Conservation (phyloP, 768 basidiomycete species). For the Hypholoma sublateritium region DNA sequence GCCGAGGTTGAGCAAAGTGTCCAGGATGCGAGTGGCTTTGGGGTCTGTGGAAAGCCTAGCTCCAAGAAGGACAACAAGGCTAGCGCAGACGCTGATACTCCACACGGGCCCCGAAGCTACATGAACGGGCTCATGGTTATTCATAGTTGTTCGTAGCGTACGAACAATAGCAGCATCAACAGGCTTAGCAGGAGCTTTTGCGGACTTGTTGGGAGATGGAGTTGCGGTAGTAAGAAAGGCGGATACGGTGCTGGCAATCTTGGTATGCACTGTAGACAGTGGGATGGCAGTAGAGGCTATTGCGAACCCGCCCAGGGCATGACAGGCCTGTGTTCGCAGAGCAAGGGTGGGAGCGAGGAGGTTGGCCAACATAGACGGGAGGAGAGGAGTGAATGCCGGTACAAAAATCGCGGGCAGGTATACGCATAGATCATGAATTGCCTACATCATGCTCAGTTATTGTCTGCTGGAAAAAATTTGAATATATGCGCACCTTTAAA, state of each 20-base stretch:
- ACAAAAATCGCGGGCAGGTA: conserved; percentile 67
- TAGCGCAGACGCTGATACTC: conserved; percentile 67
- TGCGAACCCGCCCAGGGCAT: conserved; percentile 72
- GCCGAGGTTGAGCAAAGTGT: conserved; percentile 50
- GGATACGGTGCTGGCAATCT: conserved; percentile 49
- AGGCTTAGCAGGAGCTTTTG: conserved; percentile 33
- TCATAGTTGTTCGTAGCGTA: conserved; percentile 65
- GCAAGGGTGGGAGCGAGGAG: conserved; percentile 63
- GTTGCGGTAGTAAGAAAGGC: conserved; percentile 45
- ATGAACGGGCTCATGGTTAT: conserved; percentile 51
- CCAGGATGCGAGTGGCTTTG: conserved; percentile 44
- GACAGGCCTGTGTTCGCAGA: conserved; percentile 72
- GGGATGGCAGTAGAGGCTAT: conserved; percentile 51
- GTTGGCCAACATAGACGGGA: conserved; percentile 62
- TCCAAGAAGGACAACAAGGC: conserved; percentile 66
- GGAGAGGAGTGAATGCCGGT: conserved; percentile 54
- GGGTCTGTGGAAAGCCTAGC: conserved; percentile 47
- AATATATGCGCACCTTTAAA: conserved; percentile 53
- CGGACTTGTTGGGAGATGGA: conserved; percentile 30
- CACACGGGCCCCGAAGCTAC: conserved; percentile 79
- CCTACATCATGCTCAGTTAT: conserved; percentile 39
- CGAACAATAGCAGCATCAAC: conserved; percentile 57
- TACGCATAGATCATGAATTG: conserved; percentile 67
- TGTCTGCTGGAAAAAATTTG: conserved; percentile 4
- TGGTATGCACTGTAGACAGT: conserved; percentile 45